Evolutionary conservation across 306 rosid species (phyloP), one percentile per base, ranked within the genome.

Genomic region (Vigna trinervia): DNA sequence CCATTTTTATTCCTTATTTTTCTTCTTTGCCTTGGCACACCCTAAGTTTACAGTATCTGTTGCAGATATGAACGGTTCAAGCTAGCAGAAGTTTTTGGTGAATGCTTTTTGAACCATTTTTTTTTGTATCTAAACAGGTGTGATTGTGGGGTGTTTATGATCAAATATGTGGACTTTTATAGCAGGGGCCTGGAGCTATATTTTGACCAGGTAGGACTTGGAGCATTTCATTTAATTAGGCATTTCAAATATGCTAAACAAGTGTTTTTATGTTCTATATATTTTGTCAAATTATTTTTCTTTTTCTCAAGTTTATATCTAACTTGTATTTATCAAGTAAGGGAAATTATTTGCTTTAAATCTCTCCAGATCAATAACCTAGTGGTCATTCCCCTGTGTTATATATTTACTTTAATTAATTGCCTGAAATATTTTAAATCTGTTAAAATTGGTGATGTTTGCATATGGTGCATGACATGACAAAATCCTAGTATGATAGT

Each of bases 141-240:
- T 73, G 99, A 96, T 69, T 96, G 99, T 60, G 99, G 98, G 26
- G 66, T 96, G 72, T 96, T 96, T 79, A 92, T 96, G 99, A 87
- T 96, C 67, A 96, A 96, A 78, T 96, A 96, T 84, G 90, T 94
- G 0, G 99, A 96, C 86, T 96, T 96, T 73, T 96, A 89, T 69
- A 93, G 99, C 88, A 91, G 98, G 84, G 97, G 89, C 38, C 61
- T 88, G 80, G 89, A 87, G 57, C 92, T 96, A 39, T 91, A 94
- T 87, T 96, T 96, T 84, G 79, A 82, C 45, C 99, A 93, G 99
- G 99, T 96, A 87, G 69, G 68, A 53, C 36, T 56, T 71, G 84
- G 67, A 81, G 64, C 5, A 0, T 84, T 79, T 60, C 64, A 46
- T 61, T 54, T 77, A 38, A 22, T 22, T 22, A 22, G 23, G 23